Evolutionary conservation across 768 basidiomycete species (phyloP), one percentile per base, ranked within the genome.

Genomic region (Russula brevipes): DNA sequence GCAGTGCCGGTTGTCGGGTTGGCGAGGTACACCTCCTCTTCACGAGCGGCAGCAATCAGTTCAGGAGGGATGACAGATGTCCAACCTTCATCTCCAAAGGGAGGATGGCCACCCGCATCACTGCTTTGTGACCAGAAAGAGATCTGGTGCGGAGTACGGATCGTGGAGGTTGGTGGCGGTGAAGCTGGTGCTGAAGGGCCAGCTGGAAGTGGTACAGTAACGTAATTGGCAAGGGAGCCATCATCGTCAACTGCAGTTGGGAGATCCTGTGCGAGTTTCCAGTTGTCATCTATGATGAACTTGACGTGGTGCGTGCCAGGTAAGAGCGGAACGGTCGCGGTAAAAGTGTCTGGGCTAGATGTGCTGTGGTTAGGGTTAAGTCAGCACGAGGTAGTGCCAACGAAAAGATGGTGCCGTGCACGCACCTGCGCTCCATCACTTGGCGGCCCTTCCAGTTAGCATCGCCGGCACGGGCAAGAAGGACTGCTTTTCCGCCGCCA

Each of bases 301-400:
- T 94, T 91, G 72, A 98, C 81, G 67, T 94, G 91, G 71, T 98
- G 94, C 0, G 94, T 94, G 16, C 96, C 96, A 0, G 94, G 93
- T 10, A 85, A 83, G 0, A 98, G 82, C 5, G 78, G 70, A 33
- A 86, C 76, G 68, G 72, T 72, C 5, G 76, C 70, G 42, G 71
- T 73, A 71, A 76, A 80, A 5, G 72, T 72, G 63, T 76, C 76
- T 4, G 71, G 72, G 54, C 59, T 17, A n/a, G 63, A 64, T 59
- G 58, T 0, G 58, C 63, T 64, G 41, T 55, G 58, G 63, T 64
- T 64, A 64, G 63, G 63, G 63, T 64, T 64, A 55, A 19, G 12
- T 49, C 5, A 50, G 45, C 45, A 49, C 30, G 52, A 16, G 66
- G 55, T 59, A 49, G 63, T 47, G 46, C 17, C 61, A 60, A 31